phyloP scores from a whole-genome alignment of 306 rosid species.

The Medicago arabica region DNA sequence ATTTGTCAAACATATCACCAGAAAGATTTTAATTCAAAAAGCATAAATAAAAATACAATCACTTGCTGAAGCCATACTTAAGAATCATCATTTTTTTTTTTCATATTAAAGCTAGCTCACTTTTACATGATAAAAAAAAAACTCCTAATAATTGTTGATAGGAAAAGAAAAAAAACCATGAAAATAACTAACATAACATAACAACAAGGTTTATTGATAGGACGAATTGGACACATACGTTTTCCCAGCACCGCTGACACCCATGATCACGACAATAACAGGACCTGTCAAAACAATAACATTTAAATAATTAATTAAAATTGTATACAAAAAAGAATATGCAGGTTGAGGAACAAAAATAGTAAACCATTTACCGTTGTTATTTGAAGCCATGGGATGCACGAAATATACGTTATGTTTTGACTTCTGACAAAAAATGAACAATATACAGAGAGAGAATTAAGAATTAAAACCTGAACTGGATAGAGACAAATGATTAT shows the following conservation, averaged over 20 bases:
- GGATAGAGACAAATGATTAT: constrained; percentile 1
- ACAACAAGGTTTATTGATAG: neutral
- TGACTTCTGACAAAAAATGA: constrained; percentile 13
- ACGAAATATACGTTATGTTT: neutral
- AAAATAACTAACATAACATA: neutral
- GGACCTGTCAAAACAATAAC: constrained; percentile 41
- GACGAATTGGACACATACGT: constrained; percentile 52
- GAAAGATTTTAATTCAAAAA: no score
- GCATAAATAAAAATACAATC: no score
- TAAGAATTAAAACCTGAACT: neutral
- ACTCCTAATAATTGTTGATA: no score
- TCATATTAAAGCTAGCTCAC: no score
- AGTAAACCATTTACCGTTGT: constrained; percentile 17
- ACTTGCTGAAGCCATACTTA: no score
- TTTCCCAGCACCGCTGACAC: constrained; percentile 92
- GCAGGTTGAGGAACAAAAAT: neutral
- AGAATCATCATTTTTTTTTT: no score
- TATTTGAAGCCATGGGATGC: constrained; percentile 38
- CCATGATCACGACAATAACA: constrained; percentile 70
- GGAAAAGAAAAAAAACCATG: neutral
- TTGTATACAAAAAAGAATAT: neutral
- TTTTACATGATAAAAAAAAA: no score
- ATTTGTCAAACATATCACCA: no score
- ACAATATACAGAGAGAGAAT: neutral
- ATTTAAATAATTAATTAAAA: neutral